A percentile compares a stretch with the other conserved stretches of the same genome.
Evolutionary conservation across 768 basidiomycete genomes (phyloP).

Genomic region (Mycena haematopus): DNA sequence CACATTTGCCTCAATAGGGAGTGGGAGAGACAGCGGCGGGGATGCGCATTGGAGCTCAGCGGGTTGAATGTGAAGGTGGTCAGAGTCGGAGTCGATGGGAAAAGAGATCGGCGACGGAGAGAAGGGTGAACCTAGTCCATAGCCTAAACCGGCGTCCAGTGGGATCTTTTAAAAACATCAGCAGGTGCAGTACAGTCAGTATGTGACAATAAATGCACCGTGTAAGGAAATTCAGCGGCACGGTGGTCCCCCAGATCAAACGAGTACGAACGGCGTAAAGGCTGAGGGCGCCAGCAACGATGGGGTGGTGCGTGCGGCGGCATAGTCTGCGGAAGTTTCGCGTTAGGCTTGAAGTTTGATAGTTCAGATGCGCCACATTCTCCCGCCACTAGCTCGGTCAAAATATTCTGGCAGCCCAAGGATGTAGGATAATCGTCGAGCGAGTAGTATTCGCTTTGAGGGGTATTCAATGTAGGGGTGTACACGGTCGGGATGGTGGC

Average conservation of each 20-base stretch:
- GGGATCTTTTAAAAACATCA: constrained; percentile 2
- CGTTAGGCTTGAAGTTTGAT: constrained; percentile 10
- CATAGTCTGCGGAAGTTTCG: constrained; percentile 1
- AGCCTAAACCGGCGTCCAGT: constrained; percentile 15
- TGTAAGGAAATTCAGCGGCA: not conserved
- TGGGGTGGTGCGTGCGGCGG: not conserved
- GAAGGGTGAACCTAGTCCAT: constrained; percentile 28
- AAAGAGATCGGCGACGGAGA: constrained; percentile 13
- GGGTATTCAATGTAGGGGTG: constrained; percentile 17
- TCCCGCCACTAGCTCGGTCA: not conserved
- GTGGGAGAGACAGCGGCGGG: constrained; percentile 3
- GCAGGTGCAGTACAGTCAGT: not conserved
- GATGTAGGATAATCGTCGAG: constrained; percentile 17
- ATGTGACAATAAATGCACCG: not conserved
- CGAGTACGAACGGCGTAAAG: constrained; percentile 21
- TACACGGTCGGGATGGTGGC: not conserved
- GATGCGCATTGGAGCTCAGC: constrained; percentile 3
- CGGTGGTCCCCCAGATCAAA: constrained; percentile 19
- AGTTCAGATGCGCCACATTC: constrained; percentile 3
- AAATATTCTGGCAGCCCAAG: constrained; percentile 12
- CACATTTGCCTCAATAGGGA: not conserved
- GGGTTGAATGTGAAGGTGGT: not conserved
- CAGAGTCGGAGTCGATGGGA: constrained; percentile 9
- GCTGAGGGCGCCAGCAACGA: not conserved
- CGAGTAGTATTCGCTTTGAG: constrained; percentile 30